A percentile compares a stretch with the other conserved stretches of the same genome.
These are phyloP conservation scores for Saccharomyces hybrid DNA, from an alignment of 1,139 yeast species.

Conservation along the genomic window DNA sequence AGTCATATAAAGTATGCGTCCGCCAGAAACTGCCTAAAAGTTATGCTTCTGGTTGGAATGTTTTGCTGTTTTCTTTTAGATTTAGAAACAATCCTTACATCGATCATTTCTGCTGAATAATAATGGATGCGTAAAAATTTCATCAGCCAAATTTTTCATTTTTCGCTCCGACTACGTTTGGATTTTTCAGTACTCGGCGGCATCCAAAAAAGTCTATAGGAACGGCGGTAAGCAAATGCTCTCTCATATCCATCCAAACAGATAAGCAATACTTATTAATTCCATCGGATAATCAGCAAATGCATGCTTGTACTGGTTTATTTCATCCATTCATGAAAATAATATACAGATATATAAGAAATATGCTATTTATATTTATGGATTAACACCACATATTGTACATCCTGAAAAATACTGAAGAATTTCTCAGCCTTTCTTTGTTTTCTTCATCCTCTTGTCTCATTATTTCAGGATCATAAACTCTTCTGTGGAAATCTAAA, in stretches of 20 bases:
- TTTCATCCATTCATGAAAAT: neutral
- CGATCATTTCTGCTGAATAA: neutral
- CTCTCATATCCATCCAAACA: too few species aligned
- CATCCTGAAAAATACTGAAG: conserved; percentile 33
- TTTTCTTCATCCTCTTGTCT: conserved; percentile 46
- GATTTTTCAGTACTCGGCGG: neutral
- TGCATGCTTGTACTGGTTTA: neutral
- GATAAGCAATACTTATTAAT: too few species aligned
- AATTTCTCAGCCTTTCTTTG: conserved; percentile 32
- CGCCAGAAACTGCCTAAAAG: neutral
- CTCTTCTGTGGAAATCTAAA: conserved; percentile 47
- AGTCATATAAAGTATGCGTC: neutral
- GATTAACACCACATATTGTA: conserved; percentile 44
- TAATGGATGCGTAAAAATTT: neutral
- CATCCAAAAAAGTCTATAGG: neutral
- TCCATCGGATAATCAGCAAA: too few species aligned
- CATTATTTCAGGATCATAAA: conserved; percentile 45
- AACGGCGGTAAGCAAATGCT: neutral
- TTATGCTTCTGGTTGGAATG: neutral
- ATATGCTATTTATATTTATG: neutral
- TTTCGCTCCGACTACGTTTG: neutral
- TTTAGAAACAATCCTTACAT: neutral
- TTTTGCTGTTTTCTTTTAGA: neutral
- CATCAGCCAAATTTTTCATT: neutral
- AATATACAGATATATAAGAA: neutral